phyloP scores from a whole-genome alignment of 257 asterid species.

The Salvia hispanica region DNA sequence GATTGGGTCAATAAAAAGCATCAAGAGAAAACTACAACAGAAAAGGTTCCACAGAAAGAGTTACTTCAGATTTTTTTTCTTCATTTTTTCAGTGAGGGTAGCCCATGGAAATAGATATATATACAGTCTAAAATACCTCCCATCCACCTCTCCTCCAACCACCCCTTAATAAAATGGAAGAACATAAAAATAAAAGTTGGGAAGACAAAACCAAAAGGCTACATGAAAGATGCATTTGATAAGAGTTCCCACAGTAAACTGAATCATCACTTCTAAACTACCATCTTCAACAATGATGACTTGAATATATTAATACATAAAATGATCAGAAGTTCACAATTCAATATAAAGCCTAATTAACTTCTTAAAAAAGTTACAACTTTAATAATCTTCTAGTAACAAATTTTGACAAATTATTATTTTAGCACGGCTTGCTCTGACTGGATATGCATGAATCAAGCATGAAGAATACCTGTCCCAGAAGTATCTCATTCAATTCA shows the following conservation, averaged over 20 bases:
- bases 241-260: neutral
- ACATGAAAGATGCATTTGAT: neutral
- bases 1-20: neutral
- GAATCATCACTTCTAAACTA: neutral
- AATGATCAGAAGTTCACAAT: slow-evolving; percentile 19
- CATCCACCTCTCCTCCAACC: neutral
- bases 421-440: slow-evolving; percentile 26
- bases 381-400: neutral
- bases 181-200: neutral
- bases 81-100: neutral
- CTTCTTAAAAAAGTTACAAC: neutral
- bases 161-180: neutral
- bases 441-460: slow-evolving; percentile 23
- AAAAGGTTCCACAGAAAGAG: neutral
- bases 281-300: slow-evolving; percentile 19
- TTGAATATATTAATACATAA: neutral
- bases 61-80: neutral
- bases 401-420: neutral
- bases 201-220: neutral
- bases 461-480: slow-evolving; percentile 80
- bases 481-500: slow-evolving; percentile 91
- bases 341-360: slow-evolving; percentile 3
- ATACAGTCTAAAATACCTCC: neutral
- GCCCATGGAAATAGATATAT: neutral
- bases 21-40: neutral